Evolutionary conservation across 2,329 filamentous ascomycete species (phyloP), one percentile per base, ranked within the genome.

Genomic region (Pseudocercospora fijiensis): DNA sequence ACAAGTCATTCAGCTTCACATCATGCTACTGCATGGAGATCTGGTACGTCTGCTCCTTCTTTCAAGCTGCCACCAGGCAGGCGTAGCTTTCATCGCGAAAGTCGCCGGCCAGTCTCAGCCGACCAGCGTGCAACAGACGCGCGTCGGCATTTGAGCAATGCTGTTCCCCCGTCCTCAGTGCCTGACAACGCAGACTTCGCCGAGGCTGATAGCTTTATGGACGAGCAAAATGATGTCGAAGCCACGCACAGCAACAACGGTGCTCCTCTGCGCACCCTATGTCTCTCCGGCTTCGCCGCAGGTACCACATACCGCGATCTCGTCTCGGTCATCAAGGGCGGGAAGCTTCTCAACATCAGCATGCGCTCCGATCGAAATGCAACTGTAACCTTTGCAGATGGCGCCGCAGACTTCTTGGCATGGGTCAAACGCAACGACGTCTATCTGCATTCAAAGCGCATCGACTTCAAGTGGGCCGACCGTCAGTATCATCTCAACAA

Each of bases 301-400:
- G 80, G 79, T 2, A 84, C 84, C 13, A 89, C 86, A 0, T 85
- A 90, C 71, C 82, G 81, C 53, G 90, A 95, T 66, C 78, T 95
- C 63, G 82, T 84, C 2, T 81, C 82, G 22, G 82, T 83, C 10
- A 78, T 95, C 58, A 86, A 88, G 63, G 91, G 91, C 24, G 91
- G 91, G 1, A 81, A 85, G 67, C 70, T 96, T 10, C 76, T 93
- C 10, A 89, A 92, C 67, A 79, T 94, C 45, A 88, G 84, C 69
- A 69, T 92, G 55, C 85, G 86, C 30, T 73, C 83, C 47, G 87
- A 91, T 58, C 84, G 84, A 30, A 80, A 79, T 51, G 89, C 86
- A 3, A 84, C 82, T 47, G 81, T 95, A 1, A 90, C 91, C 0
- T 95, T 95, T 73, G 79, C 91, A 6, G 81, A 87, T 57, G 84